Base-by-base conservation (phyloP, 306 rosid species). In the Cicer judaicum region DNA sequence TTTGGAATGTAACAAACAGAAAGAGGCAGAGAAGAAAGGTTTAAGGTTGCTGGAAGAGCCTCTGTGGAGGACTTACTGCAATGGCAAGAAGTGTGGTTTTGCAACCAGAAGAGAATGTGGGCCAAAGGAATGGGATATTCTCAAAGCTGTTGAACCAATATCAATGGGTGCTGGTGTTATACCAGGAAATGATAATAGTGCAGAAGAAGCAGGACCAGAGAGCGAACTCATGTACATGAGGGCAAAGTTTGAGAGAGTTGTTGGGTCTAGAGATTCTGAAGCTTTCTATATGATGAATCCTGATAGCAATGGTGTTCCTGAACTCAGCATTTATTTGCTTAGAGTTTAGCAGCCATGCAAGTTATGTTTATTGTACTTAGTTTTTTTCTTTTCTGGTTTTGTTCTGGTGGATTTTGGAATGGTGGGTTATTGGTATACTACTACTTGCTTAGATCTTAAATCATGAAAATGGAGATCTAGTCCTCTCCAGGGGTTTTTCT, bases 231-330 rank as follows among this genome's bases (percentile, higher is more conserved):
- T 93, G 98, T 93, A 93, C 63, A 93, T 91, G 98, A 89, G 98
- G 43, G 98, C 98, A 10, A 91, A 88, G 86, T 93, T 93, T 82
- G 98, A 93, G 89, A 86, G 98, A 76, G 80, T 93, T 73, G 96
- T 93, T 41, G 98, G 98, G 76, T 93, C 98, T 46, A 47, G 72
- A 67, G 72, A 67, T 7, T 67, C 72, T 46, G 72, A 67, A 67
- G 72, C 72, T 46, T 93, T 93, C 82, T 93, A 93, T 70, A 93
- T 93, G 98, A 93, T 93, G 97, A 93, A 93, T 77, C 98, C 98
- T 13, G 98, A 93, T 49, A 91, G 85, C 82, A 93, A 93, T 80
- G 98, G 98, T 24, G 90, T 92, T 75, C 98, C 98, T 68, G 97
- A 93, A 71, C 98, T 93, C 72, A 93, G 98, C 63, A 75, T 93